Conservation (phyloP, 2,329 filamentous ascomycete species). For the Bipolaris zeicola region DNA sequence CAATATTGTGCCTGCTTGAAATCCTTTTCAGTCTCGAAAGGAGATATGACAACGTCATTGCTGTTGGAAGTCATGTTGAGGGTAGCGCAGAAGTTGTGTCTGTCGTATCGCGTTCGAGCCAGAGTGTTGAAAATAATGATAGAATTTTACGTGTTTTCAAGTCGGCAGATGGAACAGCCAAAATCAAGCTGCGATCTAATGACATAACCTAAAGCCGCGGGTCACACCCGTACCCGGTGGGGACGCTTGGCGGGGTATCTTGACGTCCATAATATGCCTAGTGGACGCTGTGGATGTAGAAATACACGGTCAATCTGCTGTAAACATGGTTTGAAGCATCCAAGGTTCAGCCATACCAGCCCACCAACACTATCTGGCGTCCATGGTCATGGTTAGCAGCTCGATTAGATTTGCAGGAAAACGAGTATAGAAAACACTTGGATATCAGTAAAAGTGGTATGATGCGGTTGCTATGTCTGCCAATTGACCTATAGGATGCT, state of each 20-base stretch:
- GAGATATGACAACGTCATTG: conserved; percentile 22
- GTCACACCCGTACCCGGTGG: not conserved
- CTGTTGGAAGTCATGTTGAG: conserved; percentile 20
- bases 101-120: not conserved
- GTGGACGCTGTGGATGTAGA: not conserved
- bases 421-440: not conserved
- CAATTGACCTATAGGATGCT: not conserved
- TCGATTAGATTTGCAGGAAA: not conserved
- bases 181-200: not conserved
- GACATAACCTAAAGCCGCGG: conserved; percentile 1
- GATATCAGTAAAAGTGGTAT: not conserved
- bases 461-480: not conserved
- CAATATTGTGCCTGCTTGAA: conserved; percentile 39
- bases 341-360: not conserved
- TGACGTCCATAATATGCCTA: not conserved
- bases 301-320: not conserved
- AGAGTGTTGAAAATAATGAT: not conserved
- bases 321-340: not conserved
- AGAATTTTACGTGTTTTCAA: not conserved
- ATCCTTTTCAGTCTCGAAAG: conserved; percentile 31
- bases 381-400: not conserved
- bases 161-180: not conserved
- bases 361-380: not conserved
- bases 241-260: conserved; percentile 2
- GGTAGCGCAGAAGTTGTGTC: not conserved